Evolutionary conservation across 108 stramenopile species (phyloP).

Genomic region (Nitzschia inconspicua): DNA sequence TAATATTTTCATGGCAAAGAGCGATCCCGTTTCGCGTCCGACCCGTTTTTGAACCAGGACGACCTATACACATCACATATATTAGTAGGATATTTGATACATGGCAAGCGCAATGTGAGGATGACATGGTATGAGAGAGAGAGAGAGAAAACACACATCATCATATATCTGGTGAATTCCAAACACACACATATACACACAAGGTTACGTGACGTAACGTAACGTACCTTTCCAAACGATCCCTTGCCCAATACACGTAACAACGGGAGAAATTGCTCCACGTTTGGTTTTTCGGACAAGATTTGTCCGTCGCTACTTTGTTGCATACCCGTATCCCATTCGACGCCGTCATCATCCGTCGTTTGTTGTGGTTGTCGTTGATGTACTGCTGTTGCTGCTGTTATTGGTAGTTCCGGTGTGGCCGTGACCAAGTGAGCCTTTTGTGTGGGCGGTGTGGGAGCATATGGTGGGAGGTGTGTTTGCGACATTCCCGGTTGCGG

Average conservation of each 20-base stretch:
- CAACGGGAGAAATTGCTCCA: constrained; percentile 78
- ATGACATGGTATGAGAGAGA: no score
- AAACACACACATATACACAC: neutral
- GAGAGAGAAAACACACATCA: neutral
- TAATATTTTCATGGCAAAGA: constrained; percentile 99
- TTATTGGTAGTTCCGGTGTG: constrained; percentile 10
- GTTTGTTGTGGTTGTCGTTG: neutral
- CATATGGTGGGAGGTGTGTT: neutral
- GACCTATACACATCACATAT: constrained; percentile 54
- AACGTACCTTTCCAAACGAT: constrained; percentile 86
- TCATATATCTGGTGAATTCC: no score
- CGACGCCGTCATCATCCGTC: constrained; percentile 21
- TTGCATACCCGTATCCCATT: constrained; percentile 34
- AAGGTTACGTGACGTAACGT: neutral
- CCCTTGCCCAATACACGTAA: constrained; percentile 88
- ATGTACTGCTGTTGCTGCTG: neutral
- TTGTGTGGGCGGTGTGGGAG: neutral
- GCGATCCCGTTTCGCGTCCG: constrained; percentile 63
- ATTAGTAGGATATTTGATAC: neutral
- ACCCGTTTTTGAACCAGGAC: constrained; percentile 82
- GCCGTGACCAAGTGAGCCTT: constrained; percentile 19
- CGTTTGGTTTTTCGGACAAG: constrained; percentile 56
- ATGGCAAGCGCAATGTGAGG: neutral
- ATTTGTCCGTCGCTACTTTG: neutral
- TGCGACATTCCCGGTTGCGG: neutral